A percentile compares a stretch with the other conserved stretches of the same genome.
phyloP scores from a whole-genome alignment of 116 monocot species.

The Papilionanthe hybrid region DNA sequence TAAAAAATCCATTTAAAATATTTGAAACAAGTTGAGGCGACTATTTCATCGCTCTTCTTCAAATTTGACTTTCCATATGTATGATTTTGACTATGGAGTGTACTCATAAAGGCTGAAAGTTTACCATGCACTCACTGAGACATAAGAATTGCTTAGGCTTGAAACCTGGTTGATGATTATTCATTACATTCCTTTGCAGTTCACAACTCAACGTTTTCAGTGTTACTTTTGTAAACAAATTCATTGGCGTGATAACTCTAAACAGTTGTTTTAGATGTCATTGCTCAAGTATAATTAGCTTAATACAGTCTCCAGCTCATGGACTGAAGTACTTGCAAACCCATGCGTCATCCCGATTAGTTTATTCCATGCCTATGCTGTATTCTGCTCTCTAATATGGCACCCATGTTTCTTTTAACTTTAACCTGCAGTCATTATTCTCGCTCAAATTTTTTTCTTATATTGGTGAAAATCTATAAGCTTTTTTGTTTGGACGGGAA shows the following conservation, averaged over 20 bases:
- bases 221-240: neutral
- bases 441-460: neutral
- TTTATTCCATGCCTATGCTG: neutral
- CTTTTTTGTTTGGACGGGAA: neutral
- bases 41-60: neutral
- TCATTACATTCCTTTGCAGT: neutral
- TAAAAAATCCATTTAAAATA: neutral
- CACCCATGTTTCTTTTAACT: neutral
- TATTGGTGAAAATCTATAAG: neutral
- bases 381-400: neutral
- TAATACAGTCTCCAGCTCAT: neutral
- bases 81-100: neutral
- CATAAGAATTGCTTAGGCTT: neutral
- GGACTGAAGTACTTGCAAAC: neutral
- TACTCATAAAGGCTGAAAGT: neutral
- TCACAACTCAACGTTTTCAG: neutral
- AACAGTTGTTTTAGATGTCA: neutral
- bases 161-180: neutral
- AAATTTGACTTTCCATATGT: neutral
- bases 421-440: neutral
- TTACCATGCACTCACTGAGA: neutral
- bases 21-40: neutral
- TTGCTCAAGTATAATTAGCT: neutral
- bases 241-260: neutral
- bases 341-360: neutral